These are phyloP conservation scores for Platanus orientalis DNA, from an alignment of 164 flowering plant species.

Conservation along the genomic window DNA sequence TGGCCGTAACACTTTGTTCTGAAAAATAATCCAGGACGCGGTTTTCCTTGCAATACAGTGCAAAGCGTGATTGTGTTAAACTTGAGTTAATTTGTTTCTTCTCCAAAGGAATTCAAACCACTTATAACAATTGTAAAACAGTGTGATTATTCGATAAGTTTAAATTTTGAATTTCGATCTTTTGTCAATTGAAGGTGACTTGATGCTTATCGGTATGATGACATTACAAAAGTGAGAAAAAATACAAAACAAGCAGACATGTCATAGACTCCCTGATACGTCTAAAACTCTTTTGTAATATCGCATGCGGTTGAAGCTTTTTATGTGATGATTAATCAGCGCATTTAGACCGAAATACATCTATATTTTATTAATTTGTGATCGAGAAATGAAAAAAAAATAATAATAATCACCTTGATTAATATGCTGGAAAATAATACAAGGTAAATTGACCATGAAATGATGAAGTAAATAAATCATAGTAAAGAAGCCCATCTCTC, in stretches of 20 bases:
- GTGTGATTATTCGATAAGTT: background rate
- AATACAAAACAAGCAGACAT: constrained; percentile 5
- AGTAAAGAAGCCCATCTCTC: no score
- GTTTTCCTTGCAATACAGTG: background rate
- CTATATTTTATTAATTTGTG: no score
- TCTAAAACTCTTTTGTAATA: no score
- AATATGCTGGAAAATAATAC: no score
- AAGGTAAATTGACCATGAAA: no score
- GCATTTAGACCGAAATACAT: no score
- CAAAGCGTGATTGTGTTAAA: background rate
- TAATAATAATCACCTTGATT: no score
- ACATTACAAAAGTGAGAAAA: background rate
- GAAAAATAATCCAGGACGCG: background rate
- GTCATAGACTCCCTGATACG: background rate
- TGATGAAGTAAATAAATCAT: no score
- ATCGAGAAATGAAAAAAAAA: no score
- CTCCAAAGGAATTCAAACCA: background rate
- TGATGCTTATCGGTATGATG: constrained; percentile 26
- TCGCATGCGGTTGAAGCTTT: no score
- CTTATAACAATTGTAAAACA: background rate
- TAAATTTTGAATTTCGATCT: background rate
- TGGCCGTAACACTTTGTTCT: background rate
- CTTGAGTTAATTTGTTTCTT: constrained; percentile 2
- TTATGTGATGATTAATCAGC: no score
- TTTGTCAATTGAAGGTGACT: constrained; percentile 25